Percentiles rank a stretch among this genome's conserved stretches.
phyloP scores from a whole-genome alignment of 2,329 filamentous ascomycete genomes.

The Exophiala bonariae region DNA sequence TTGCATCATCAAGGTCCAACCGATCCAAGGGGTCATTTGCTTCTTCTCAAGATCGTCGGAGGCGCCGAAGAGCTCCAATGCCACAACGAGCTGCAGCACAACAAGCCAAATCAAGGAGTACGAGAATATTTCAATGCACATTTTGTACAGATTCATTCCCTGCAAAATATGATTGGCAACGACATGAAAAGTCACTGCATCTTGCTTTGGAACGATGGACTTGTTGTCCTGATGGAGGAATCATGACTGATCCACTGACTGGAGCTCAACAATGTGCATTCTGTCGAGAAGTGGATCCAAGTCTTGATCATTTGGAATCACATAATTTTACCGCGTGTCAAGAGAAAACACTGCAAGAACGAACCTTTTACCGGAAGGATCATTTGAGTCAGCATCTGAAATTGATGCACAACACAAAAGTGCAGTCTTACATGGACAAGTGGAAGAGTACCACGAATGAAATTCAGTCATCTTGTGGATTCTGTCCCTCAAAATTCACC shows the following conservation, averaged over 20 bases:
- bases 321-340: constrained; percentile 62
- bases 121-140: constrained; percentile 58
- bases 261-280: constrained; percentile 54
- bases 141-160: constrained; percentile 59
- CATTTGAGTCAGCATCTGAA: constrained; percentile 58
- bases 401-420: constrained; percentile 55
- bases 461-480: constrained; percentile 45
- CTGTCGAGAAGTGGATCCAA: constrained; percentile 56
- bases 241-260: constrained; percentile 36
- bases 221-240: constrained; percentile 60
- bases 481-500: constrained; percentile 33
- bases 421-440: constrained; percentile 49
- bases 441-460: constrained; percentile 56
- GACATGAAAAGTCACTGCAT: constrained; percentile 60
- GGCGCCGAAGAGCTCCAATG: constrained; percentile 52
- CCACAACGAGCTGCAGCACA: constrained; percentile 41
- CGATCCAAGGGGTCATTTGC: constrained; percentile 58
- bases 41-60: constrained; percentile 60
- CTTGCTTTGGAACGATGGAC: constrained; percentile 59
- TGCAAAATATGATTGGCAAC: constrained; percentile 60
- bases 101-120: constrained; percentile 41
- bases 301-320: constrained; percentile 56
- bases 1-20: constrained; percentile 58
- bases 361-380: constrained; percentile 61
- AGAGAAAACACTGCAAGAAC: constrained; percentile 59